Evolutionary conservation across 306 rosid species (phyloP).

Genomic region (peach (Prunus persica)): Prunus_persica_NCBIv2 NC_034012.1:3261501-3262000

Average conservation of each 20-base stretch:
- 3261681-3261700: slow-evolving; percentile 71
- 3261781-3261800: background rate
- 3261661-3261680: slow-evolving; percentile 63
- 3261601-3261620: slow-evolving; percentile 68
- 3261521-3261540: slow-evolving; percentile 58
- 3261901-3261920: background rate
- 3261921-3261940: background rate
- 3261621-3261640: slow-evolving; percentile 62
- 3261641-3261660: slow-evolving; percentile 75
- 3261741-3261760: slow-evolving; percentile 63
- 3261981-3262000: background rate
- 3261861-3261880: background rate
- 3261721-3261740: slow-evolving; percentile 70
- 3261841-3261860: background rate
- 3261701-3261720: slow-evolving; percentile 67
- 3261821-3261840: background rate
- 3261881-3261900: background rate
- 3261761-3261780: slow-evolving; percentile 80
- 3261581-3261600: slow-evolving; percentile 61
- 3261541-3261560: slow-evolving; percentile 54
- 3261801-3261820: background rate
- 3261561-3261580: slow-evolving; percentile 63
- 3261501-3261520: slow-evolving; percentile 58
- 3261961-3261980: background rate
- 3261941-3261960: background rate